These are phyloP conservation scores for Candida tropicalis DNA, from an alignment of 1,139 yeast genomes.

Conservation along the genomic window DNA sequence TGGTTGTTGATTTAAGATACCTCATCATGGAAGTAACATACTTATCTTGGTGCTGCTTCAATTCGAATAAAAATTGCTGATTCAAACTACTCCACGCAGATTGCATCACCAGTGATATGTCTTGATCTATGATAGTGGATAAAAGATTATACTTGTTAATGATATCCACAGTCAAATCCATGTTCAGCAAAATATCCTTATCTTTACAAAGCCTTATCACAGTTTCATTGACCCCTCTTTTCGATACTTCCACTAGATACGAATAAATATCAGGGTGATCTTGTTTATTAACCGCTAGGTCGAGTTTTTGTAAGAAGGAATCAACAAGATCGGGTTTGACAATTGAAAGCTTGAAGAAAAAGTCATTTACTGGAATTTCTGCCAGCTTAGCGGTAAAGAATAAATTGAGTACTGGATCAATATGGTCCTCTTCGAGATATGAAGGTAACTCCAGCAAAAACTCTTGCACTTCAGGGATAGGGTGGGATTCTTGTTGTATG, in stretches of 20 bases:
- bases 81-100: conserved; percentile 16
- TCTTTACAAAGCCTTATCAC: conserved; percentile 19
- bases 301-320: conserved; percentile 15
- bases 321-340: conserved; percentile 18
- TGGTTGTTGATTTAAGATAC: conserved; percentile 17
- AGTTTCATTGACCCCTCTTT: conserved; percentile 14
- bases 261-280: conserved; percentile 17
- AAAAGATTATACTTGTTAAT: conserved; percentile 10
- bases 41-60: conserved; percentile 5
- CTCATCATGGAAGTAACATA: conserved; percentile 20
- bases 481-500: conserved; percentile 4
- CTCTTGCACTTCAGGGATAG: conserved; percentile 7
- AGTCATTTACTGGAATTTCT: conserved; percentile 27
- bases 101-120: conserved; percentile 8
- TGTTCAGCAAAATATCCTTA: conserved; percentile 17
- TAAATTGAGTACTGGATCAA: conserved; percentile 26
- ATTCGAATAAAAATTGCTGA: conserved; percentile 10
- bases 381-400: conserved; percentile 20
- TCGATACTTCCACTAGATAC: conserved; percentile 18
- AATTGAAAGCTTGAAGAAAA: conserved; percentile 29
- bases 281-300: conserved; percentile 8
- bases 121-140: conserved; percentile 9
- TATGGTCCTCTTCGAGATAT: conserved; percentile 30
- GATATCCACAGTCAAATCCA: conserved; percentile 13
- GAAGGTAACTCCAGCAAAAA: conserved; percentile 27